Conservation (phyloP, 2,329 filamentous ascomycete genomes). For the Fusarium marasasianum region DNA sequence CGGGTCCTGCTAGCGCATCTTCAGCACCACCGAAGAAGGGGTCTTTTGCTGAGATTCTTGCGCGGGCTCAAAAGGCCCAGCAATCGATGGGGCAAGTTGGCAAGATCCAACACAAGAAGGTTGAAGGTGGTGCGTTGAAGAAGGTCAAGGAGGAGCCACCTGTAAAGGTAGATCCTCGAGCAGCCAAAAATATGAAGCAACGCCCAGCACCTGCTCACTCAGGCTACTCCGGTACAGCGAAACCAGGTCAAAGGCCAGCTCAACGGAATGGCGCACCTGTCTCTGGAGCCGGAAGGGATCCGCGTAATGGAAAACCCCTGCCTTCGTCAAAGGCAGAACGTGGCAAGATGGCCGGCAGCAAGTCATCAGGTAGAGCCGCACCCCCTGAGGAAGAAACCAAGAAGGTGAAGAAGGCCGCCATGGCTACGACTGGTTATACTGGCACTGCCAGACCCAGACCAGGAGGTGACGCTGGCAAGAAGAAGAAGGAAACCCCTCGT, state of each 20-base stretch:
- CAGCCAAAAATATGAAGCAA: slow-evolving; percentile 33
- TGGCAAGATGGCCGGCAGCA: slow-evolving; percentile 34
- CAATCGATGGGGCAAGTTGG: slow-evolving; percentile 69
- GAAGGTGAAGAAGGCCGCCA: slow-evolving; percentile 69
- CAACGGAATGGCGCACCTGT: slow-evolving; percentile 38
- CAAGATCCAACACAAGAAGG: slow-evolving; percentile 78
- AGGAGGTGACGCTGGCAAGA: slow-evolving; percentile 45
- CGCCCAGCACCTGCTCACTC: slow-evolving; percentile 20
- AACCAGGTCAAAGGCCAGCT: slow-evolving; percentile 43
- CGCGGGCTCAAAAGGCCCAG: slow-evolving; percentile 74
- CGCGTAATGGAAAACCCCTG: slow-evolving; percentile 32
- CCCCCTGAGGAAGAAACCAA: slow-evolving; percentile 54
- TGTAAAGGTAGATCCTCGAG: slow-evolving; percentile 40
- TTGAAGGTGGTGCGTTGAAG: slow-evolving; percentile 66
- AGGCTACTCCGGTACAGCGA: slow-evolving; percentile 48
- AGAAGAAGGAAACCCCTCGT: slow-evolving; percentile 49
- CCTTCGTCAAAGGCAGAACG: slow-evolving; percentile 30
- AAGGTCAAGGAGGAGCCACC: slow-evolving; percentile 57
- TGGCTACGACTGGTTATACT: slow-evolving; percentile 71
- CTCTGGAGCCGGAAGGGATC: slow-evolving; percentile 36
- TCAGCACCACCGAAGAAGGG: slow-evolving; percentile 72
- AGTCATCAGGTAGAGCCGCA: slow-evolving; percentile 27
- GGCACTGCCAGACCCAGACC: slow-evolving; percentile 71
- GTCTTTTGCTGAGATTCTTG: slow-evolving; percentile 78
- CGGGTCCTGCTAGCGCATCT: slow-evolving; percentile 50